Conservation (phyloP, 2,329 filamentous ascomycete species). For the Diaporthe sp. region DNA sequence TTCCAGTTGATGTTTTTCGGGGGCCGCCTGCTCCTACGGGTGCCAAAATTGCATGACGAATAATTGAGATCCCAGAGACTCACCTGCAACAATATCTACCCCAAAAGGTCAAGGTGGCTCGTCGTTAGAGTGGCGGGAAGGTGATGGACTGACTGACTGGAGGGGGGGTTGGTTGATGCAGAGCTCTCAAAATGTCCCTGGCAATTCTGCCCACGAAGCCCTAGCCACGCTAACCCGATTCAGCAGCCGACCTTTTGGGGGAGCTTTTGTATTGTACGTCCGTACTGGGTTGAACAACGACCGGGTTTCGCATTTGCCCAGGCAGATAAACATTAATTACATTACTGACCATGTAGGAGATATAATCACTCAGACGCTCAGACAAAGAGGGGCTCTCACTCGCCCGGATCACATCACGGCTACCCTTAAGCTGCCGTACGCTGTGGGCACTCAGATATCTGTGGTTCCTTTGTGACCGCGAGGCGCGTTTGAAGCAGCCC, state of each 20-base stretch:
- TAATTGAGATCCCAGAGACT: conserved; percentile 29
- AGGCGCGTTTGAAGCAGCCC: not conserved
- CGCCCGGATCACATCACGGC: not conserved
- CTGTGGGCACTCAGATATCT: not conserved
- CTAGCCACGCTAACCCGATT: conserved; percentile 54
- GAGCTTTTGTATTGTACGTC: not conserved
- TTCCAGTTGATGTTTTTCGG: conserved; percentile 21
- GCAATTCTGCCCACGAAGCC: conserved; percentile 43
- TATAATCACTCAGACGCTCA: not conserved
- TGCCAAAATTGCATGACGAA: not conserved
- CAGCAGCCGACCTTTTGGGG: conserved; percentile 52
- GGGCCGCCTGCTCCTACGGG: not conserved
- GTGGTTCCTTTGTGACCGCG: not conserved
- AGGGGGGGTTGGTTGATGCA: conserved; percentile 28
- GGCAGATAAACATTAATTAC: not conserved
- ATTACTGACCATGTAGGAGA: conserved; percentile 24
- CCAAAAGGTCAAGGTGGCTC: conserved; percentile 22
- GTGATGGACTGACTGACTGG: conserved; percentile 35
- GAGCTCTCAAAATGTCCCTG: conserved; percentile 42
- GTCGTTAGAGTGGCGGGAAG: conserved; percentile 35
- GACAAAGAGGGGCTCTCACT: not conserved
- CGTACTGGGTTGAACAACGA: not conserved
- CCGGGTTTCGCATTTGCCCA: not conserved
- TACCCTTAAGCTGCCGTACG: not conserved
- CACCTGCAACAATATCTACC: conserved; percentile 35